These are phyloP conservation scores for Boletus eberwhitei DNA, from an alignment of 768 basidiomycete species.

Conservation along the genomic window DNA sequence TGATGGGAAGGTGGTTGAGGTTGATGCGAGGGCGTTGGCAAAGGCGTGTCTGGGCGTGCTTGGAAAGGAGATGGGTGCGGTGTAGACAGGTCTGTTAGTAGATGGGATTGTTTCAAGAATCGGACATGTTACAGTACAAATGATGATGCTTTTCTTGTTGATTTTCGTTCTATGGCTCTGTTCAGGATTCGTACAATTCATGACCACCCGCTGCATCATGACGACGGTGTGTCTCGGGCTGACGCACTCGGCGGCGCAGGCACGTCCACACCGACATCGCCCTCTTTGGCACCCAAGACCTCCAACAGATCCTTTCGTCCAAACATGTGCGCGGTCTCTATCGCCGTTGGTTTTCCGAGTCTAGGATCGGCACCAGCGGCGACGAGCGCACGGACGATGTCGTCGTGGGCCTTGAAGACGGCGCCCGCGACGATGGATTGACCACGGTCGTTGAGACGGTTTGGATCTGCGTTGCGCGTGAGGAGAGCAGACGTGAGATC, in stretches of 20 bases:
- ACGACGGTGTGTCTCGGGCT: neutral
- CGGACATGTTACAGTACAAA: neutral
- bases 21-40: slow-evolving; percentile 66
- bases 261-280: slow-evolving; percentile 39
- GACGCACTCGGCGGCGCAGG: slow-evolving; percentile 25
- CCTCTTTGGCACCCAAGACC: slow-evolving; percentile 56
- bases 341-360: slow-evolving; percentile 62
- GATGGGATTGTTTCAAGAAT: neutral
- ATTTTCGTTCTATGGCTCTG: neutral
- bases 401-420: slow-evolving; percentile 69
- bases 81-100: slow-evolving; percentile 8
- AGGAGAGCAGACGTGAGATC: slow-evolving; percentile 53
- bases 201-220: neutral
- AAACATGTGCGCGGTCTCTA: slow-evolving; percentile 69
- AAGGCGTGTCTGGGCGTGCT: slow-evolving; percentile 65
- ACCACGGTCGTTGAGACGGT: slow-evolving; percentile 64
- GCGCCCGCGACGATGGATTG: slow-evolving; percentile 77
- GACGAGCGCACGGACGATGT: slow-evolving; percentile 56
- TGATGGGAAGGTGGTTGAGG: slow-evolving; percentile 36
- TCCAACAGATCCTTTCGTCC: slow-evolving; percentile 52
- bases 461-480: slow-evolving; percentile 57
- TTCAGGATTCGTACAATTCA: neutral
- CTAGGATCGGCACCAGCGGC: slow-evolving; percentile 58
- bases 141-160: neutral
- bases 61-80: slow-evolving; percentile 69